Conservation (phyloP, 148 eudicot genomes). For the Drosera capensis region DNA sequence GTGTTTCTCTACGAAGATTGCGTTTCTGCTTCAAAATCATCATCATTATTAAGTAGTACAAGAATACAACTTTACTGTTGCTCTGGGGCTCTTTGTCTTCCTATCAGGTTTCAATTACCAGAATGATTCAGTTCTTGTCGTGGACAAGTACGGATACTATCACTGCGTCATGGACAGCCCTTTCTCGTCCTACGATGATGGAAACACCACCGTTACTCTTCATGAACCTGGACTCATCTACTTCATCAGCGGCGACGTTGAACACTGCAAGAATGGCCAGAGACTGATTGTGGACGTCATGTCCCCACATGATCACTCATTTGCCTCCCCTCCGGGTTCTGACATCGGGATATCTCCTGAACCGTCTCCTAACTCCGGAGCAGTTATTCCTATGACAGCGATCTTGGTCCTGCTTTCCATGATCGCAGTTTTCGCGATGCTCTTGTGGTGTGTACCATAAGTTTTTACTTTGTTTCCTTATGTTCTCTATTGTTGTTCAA, state of each 20-base stretch:
- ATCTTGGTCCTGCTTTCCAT: not conserved
- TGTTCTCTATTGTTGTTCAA: not conserved
- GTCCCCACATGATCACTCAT: constrained; percentile 4
- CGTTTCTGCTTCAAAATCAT: too few species aligned
- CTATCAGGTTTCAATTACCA: constrained; percentile 42
- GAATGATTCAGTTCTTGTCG: constrained; percentile 55
- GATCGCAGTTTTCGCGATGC: not conserved
- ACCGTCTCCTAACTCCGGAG: not conserved
- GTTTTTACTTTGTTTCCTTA: not conserved
- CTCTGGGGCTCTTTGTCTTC: too few species aligned
- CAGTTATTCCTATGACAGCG: not conserved
- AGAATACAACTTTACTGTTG: too few species aligned
- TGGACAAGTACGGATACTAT: constrained; percentile 51
- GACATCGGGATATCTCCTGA: not conserved
- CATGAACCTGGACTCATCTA: constrained; percentile 24
- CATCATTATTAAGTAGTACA: not conserved
- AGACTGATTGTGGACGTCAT: constrained; percentile 29
- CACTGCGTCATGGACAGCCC: constrained; percentile 41
- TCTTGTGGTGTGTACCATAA: not conserved
- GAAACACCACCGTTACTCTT: constrained; percentile 24
- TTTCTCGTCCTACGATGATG: constrained; percentile 20
- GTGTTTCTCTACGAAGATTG: too few species aligned
- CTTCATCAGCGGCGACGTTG: constrained; percentile 42
- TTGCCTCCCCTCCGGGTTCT: not conserved
- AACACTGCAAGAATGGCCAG: constrained; percentile 43